These are phyloP conservation scores for Pascua sp. DNA, from an alignment of 1,284 basidiomycete species.

Conservation along the genomic window DNA sequence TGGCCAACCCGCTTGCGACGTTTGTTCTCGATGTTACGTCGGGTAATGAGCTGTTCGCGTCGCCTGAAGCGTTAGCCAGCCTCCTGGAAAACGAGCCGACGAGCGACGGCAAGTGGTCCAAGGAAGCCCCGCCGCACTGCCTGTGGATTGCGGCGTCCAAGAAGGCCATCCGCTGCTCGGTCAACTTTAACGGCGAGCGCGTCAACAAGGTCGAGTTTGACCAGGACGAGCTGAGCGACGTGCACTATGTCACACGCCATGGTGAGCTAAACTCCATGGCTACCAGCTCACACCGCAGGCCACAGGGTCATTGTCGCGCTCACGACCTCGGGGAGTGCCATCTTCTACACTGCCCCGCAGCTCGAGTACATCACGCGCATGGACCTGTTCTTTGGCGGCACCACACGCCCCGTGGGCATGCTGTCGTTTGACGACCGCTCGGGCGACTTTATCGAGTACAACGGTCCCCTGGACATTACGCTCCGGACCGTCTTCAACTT, in stretches of 20 bases:
- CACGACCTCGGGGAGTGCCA: slow-evolving; percentile 56
- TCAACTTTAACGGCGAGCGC: slow-evolving; percentile 50
- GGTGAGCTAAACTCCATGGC: slow-evolving; percentile 43
- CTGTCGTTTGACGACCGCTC: slow-evolving; percentile 47
- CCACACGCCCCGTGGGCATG: slow-evolving; percentile 31
- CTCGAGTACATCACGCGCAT: slow-evolving; percentile 44
- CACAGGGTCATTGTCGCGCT: slow-evolving; percentile 60
- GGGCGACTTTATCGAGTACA: slow-evolving; percentile 49
- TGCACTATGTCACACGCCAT: slow-evolving; percentile 61
- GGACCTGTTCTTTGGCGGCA: slow-evolving; percentile 37
- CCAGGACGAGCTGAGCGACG: slow-evolving; percentile 55
- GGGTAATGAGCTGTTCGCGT: slow-evolving; percentile 52
- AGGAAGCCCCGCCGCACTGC: slow-evolving; percentile 43
- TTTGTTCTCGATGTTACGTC: slow-evolving; percentile 64
- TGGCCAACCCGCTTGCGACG: slow-evolving; percentile 56
- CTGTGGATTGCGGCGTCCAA: slow-evolving; percentile 52
- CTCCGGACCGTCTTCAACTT: slow-evolving; percentile 50
- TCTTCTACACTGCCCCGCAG: slow-evolving; percentile 67
- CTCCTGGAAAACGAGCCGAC: slow-evolving; percentile 16
- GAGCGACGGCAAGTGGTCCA: slow-evolving; percentile 24
- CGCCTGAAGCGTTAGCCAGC: slow-evolving; percentile 18
- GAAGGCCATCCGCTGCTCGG: slow-evolving; percentile 42
- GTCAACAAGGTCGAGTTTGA: slow-evolving; percentile 54
- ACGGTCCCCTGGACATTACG: slow-evolving; percentile 42
- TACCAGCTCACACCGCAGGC: slow-evolving; percentile 22